phyloP scores from a whole-genome alignment of 2,329 filamentous ascomycete species.

The Fusarium sp. region DNA sequence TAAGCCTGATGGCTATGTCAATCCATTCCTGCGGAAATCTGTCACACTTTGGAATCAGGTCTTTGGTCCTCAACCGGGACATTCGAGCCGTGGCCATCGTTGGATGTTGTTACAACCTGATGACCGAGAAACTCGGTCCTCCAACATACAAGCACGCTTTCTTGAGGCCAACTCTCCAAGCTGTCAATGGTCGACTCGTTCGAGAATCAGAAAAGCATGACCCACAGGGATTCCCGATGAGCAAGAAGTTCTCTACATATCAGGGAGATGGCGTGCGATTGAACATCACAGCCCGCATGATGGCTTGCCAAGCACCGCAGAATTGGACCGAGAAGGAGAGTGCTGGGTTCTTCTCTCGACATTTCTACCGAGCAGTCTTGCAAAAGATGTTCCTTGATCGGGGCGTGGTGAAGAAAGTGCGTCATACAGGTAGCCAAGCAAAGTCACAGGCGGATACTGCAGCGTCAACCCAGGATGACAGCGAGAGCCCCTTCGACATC shows the following conservation, averaged over 20 bases:
- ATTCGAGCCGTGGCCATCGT: slow-evolving; percentile 94
- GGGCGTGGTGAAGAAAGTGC: slow-evolving; percentile 74
- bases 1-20: slow-evolving; percentile 84
- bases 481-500: slow-evolving; percentile 57
- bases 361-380: slow-evolving; percentile 90
- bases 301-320: slow-evolving; percentile 93
- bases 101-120: slow-evolving; percentile 96
- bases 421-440: slow-evolving; percentile 50
- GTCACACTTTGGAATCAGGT: slow-evolving; percentile 92
- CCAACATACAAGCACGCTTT: slow-evolving; percentile 86
- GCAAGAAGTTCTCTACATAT: slow-evolving; percentile 70
- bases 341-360: slow-evolving; percentile 87
- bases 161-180: slow-evolving; percentile 74
- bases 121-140: slow-evolving; percentile 89
- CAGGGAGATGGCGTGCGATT: slow-evolving; percentile 74
- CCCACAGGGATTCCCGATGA: slow-evolving; percentile 95
- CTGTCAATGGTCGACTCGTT: slow-evolving; percentile 73
- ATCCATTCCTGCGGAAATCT: slow-evolving; percentile 98
- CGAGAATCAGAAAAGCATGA: slow-evolving; percentile 78
- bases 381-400: slow-evolving; percentile 93
- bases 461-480: slow-evolving; percentile 27
- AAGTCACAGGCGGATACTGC: slow-evolving; percentile 23
- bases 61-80: slow-evolving; percentile 82
- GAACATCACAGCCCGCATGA: slow-evolving; percentile 97
- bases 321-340: slow-evolving; percentile 90